These are phyloP conservation scores for Pichia cephalocereana DNA, from an alignment of 805 yeast genomes.

Conservation along the genomic window DNA sequence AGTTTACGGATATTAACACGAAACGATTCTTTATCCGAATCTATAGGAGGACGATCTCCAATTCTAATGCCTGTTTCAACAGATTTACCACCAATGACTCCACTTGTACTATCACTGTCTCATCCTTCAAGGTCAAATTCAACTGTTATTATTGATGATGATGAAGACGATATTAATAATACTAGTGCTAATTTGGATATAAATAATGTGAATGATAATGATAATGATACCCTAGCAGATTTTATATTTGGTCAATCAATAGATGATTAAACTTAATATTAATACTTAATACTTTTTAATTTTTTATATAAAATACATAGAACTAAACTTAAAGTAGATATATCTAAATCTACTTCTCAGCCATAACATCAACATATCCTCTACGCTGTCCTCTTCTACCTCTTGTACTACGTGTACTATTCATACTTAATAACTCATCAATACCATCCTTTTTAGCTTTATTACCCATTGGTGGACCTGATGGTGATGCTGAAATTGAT, in stretches of 20 bases:
- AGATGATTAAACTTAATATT: conserved; percentile 1
- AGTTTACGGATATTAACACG: conserved; percentile 10
- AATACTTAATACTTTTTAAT: no score
- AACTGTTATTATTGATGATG: conserved; percentile 10
- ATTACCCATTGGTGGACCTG: background rate
- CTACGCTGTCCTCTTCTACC: conserved; percentile 45
- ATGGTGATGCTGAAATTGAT: background rate
- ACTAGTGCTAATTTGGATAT: background rate
- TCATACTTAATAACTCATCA: conserved; percentile 22
- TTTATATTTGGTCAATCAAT: conserved; percentile 9
- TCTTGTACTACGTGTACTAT: conserved; percentile 30
- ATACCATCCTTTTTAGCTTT: conserved; percentile 16
- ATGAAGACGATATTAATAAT: conserved; percentile 6
- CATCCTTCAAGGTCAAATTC: conserved; percentile 3
- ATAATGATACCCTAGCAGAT: conserved; percentile 1
- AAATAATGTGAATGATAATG: background rate
- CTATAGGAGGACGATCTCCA: conserved; percentile 26
- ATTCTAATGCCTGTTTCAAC: conserved; percentile 27
- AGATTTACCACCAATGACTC: conserved; percentile 30
- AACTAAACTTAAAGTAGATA: background rate
- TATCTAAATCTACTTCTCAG: conserved; percentile 13
- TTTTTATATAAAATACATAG: no score
- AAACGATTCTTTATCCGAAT: conserved; percentile 18
- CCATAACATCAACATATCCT: conserved; percentile 61
- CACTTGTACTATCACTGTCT: conserved; percentile 22